These are phyloP conservation scores for Volvox reticuliferus DNA, from an alignment of 139 green algal genomes.

Conservation along the genomic window DNA sequence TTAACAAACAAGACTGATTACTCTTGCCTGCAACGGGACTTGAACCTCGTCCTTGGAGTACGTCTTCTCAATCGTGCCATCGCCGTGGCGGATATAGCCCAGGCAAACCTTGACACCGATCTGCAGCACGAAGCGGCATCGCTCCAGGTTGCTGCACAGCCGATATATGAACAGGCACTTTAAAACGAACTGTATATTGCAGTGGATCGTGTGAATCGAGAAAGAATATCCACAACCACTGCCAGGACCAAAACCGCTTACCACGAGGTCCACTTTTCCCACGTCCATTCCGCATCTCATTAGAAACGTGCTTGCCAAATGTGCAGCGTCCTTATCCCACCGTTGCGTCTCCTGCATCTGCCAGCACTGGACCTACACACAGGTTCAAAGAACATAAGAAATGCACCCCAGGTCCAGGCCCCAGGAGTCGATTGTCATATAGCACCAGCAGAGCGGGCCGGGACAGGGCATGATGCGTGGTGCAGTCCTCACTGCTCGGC, in stretches of 20 bases:
- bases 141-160: too few relatives aligned
- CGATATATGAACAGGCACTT: too few relatives aligned
- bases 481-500: too few relatives aligned
- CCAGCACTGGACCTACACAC: slow-evolving; percentile 50
- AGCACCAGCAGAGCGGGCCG: too few relatives aligned
- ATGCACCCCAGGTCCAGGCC: too few relatives aligned
- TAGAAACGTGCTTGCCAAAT: slow-evolving; percentile 33
- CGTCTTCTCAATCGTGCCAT: slow-evolving; percentile 88
- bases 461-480: too few relatives aligned
- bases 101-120: slow-evolving; percentile 49
- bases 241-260: background rate
- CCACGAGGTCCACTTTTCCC: slow-evolving; percentile 50
- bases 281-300: slow-evolving; percentile 42
- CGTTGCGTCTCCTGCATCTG: slow-evolving; percentile 55
- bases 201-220: too few relatives aligned
- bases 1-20: background rate
- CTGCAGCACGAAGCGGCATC: background rate
- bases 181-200: too few relatives aligned
- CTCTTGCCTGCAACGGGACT: slow-evolving; percentile 77
- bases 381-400: background rate
- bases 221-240: background rate
- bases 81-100: slow-evolving; percentile 66
- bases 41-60: slow-evolving; percentile 75
- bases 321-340: slow-evolving; percentile 44
- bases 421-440: too few relatives aligned